phyloP scores from a whole-genome alignment of 2,329 filamentous ascomycete species.

The Triangularia verruculosa region DNA sequence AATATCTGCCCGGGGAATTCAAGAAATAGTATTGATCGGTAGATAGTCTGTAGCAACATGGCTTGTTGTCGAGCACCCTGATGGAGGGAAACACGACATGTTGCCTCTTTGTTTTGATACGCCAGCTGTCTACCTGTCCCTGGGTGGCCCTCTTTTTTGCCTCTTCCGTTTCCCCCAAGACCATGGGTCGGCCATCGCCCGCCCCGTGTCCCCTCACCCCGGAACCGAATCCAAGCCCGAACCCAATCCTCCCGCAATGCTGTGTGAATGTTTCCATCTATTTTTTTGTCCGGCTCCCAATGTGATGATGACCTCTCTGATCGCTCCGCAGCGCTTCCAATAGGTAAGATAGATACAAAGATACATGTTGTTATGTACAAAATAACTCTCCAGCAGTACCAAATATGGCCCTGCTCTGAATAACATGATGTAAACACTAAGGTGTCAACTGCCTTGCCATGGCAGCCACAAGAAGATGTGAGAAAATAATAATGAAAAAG shows the following conservation, averaged over 20 bases:
- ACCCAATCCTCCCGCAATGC: neutral
- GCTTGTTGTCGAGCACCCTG: no score
- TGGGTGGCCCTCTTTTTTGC: neutral
- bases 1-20: no score
- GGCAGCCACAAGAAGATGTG: neutral
- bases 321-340: no score
- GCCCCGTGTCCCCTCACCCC: neutral
- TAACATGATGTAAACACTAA: slow-evolving; percentile 7
- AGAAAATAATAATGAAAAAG: no score
- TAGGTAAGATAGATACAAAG: neutral
- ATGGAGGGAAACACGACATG: neutral
- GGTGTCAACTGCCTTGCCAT: neutral
- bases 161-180: neutral
- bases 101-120: neutral
- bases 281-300: neutral
- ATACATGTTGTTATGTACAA: neutral
- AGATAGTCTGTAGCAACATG: neutral
- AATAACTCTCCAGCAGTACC: neutral
- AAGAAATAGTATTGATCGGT: neutral
- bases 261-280: neutral
- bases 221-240: neutral
- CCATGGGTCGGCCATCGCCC: neutral
- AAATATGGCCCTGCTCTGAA: neutral
- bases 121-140: neutral
- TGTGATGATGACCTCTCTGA: no score